Evolutionary conservation across 2,329 filamentous ascomycete species (phyloP).

Genomic region (Nothopassalora personata): DNA sequence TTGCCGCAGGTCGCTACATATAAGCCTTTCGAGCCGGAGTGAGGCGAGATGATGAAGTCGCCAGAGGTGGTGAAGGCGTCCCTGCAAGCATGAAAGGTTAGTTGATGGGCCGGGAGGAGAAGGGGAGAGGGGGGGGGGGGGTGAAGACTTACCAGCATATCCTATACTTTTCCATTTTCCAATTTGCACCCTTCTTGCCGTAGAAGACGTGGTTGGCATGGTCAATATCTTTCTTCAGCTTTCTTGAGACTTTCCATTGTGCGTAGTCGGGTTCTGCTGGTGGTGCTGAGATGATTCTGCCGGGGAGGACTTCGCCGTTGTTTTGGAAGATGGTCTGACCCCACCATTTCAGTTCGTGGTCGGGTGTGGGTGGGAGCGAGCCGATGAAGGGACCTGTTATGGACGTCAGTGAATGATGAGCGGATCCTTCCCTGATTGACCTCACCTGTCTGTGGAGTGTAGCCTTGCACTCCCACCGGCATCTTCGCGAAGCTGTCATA

Average conservation of each 20-base stretch:
- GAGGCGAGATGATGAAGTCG: slow-evolving; percentile 47
- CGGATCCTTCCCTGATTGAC: not conserved
- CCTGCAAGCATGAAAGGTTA: slow-evolving; percentile 39
- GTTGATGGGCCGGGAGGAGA: not conserved
- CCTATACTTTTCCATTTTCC: slow-evolving; percentile 58
- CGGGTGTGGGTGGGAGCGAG: slow-evolving; percentile 50
- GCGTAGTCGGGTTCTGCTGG: slow-evolving; percentile 53
- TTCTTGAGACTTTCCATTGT: slow-evolving; percentile 56
- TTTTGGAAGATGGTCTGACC: slow-evolving; percentile 57
- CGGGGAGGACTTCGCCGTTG: slow-evolving; percentile 47
- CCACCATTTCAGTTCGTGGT: slow-evolving; percentile 54
- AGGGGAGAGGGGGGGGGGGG: not conserved
- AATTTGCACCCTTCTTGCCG: slow-evolving; percentile 50
- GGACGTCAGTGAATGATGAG: not conserved
- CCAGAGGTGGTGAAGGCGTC: slow-evolving; percentile 58
- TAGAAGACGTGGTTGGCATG: slow-evolving; percentile 55
- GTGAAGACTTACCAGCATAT: slow-evolving; percentile 59
- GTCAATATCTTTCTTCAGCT: slow-evolving; percentile 55
- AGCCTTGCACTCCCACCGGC: slow-evolving; percentile 45
- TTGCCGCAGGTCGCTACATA: slow-evolving; percentile 45
- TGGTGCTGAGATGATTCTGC: slow-evolving; percentile 52
- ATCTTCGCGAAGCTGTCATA: slow-evolving; percentile 37
- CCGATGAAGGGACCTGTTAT: slow-evolving; percentile 48
- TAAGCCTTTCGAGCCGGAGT: slow-evolving; percentile 37
- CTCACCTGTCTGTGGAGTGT: slow-evolving; percentile 29